Percentiles rank a stretch among this genome's conserved stretches.
Conservation (phyloP, 1,284 basidiomycete genomes). For the Leccinum holopus region DNA sequence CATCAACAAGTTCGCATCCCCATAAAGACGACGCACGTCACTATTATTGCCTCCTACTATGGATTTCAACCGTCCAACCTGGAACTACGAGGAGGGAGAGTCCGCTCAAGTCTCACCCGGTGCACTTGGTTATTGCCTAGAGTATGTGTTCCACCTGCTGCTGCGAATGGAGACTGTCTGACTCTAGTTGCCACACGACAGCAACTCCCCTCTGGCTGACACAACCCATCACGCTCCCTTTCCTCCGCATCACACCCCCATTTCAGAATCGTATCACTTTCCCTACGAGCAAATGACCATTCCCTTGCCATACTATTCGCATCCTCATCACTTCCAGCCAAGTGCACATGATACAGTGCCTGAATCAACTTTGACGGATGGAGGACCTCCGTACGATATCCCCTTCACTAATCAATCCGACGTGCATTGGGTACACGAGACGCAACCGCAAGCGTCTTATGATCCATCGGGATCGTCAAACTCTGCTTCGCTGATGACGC, state of each 20-base stretch:
- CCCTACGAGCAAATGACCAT: not conserved
- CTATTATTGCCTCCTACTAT: not conserved
- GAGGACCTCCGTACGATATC: not conserved
- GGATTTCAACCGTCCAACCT: not conserved
- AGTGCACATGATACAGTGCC: not conserved
- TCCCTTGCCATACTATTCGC: not conserved
- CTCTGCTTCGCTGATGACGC: too few species aligned
- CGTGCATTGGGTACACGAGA: not conserved
- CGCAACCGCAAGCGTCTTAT: not conserved
- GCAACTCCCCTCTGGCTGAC: not conserved
- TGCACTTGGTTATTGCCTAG: not conserved
- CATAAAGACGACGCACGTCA: not conserved
- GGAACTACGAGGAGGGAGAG: not conserved
- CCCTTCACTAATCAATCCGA: not conserved
- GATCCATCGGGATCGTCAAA: not conserved
- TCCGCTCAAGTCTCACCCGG: not conserved
- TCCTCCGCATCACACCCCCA: not conserved
- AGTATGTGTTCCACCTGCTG: conserved; percentile 10
- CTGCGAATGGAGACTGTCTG: not conserved
- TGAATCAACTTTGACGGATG: not conserved
- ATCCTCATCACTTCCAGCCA: not conserved
- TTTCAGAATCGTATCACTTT: not conserved
- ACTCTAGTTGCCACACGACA: not conserved
- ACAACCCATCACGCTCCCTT: not conserved
- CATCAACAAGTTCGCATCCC: not conserved